phyloP scores from a whole-genome alignment of 441 rosid genomes.

The Euphorbia schlechtendalii region DNA sequence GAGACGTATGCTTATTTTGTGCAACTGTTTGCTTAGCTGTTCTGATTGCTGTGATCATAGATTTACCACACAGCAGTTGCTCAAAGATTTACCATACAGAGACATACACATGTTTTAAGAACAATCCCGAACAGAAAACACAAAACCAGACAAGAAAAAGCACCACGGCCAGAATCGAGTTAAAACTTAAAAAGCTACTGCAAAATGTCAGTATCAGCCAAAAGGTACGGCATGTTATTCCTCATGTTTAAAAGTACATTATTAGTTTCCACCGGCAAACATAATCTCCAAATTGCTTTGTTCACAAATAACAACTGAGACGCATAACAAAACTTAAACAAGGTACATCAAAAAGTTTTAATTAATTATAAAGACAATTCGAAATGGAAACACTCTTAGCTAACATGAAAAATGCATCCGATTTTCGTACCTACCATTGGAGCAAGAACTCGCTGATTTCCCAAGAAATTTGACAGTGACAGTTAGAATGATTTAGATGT shows the following conservation, averaged over 20 bases:
- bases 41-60: too few relatives aligned
- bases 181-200: not conserved
- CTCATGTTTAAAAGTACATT: constrained; percentile 8
- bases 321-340: constrained; percentile 17
- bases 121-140: too few relatives aligned
- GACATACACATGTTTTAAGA: too few relatives aligned
- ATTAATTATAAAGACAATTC: constrained; percentile 18
- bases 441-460: constrained; percentile 18
- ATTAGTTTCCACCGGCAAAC: constrained; percentile 16
- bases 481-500: not conserved
- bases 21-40: too few relatives aligned
- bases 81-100: too few relatives aligned
- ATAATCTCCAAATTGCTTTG: constrained; percentile 26
- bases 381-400: constrained; percentile 20
- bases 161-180: not conserved
- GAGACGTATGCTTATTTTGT: too few relatives aligned
- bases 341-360: not conserved
- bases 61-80: too few relatives aligned
- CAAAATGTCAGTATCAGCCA: not conserved
- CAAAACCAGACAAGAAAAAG: too few relatives aligned
- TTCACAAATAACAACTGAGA: constrained; percentile 16
- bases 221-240: constrained; percentile 10
- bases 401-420: constrained; percentile 2
- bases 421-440: not conserved
- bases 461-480: not conserved